Base-by-base conservation (phyloP, 2,329 filamentous ascomycete genomes). In the Exophiala dermatitidis region DNA sequence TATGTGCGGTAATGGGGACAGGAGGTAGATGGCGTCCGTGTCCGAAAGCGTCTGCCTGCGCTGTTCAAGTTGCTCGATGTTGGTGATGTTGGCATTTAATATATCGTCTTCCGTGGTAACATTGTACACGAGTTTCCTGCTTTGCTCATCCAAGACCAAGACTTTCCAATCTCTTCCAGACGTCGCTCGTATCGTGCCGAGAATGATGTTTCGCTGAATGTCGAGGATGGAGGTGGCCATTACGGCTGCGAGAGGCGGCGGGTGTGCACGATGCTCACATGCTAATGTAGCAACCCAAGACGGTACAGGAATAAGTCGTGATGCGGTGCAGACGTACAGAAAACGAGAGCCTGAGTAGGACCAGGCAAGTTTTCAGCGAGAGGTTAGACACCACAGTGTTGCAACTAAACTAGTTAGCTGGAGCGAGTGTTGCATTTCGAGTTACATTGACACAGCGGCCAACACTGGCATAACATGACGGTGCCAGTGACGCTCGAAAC, bases 41-140 rank as follows among this genome's bases (percentile, higher is more conserved):
- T 88, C 86, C 52, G 84, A 83, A 68, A 95, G 95, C 67, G 80
- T 78, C 45, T 86, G 84, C 67, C 93, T 83, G 64, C 83, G 84
- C 58, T 93, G 83, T 75, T 96, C 90, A 72, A 98, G 94, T 66
- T 82, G 82, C 77, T 97, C 91, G 70, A 98, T 91, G 72, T 95
- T 95, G 62, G 90, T 91, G 71, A 98, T 88, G 69, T 95, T 95
- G 72, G 90, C 83, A 69, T 95, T 94, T 72, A 98, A 85, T 62
- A 98, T 94, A 66, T 96, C 89, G 81, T 98, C 91, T 75, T 96
- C 87, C 66, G 89, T 91, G 68, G 91, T 82, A 44, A 88, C 86
- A 76, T 91, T 95, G 72, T 95, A 85, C 64, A 98, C 79, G 64
- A 98, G 80, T 70, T 86, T 90, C 69, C 85, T 84, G 68, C 88